phyloP scores from a whole-genome alignment of 1,284 basidiomycete genomes.

The Irpex sp. region DNA sequence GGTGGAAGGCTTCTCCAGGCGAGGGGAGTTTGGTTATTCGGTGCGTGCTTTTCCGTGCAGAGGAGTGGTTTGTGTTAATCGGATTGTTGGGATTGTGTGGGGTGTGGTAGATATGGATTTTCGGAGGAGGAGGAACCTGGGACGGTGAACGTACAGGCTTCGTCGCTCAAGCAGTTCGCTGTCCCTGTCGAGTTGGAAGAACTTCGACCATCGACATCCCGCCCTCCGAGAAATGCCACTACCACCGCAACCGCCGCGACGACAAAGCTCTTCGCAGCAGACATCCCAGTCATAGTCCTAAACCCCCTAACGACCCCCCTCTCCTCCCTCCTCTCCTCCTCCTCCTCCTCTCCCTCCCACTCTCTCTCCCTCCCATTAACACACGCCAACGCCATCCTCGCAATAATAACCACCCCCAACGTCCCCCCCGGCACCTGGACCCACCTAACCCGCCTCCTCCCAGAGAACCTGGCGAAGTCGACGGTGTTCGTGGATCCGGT shows the following conservation, averaged over 20 bases:
- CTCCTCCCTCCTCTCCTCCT: conserved; percentile 30
- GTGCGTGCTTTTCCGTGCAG: background rate
- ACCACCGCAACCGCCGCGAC: conserved; percentile 6
- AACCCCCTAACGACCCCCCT: conserved; percentile 53
- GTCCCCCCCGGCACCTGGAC: conserved; percentile 17
- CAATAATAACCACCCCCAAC: conserved; percentile 35
- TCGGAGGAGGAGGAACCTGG: conserved; percentile 9
- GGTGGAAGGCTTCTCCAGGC: conserved; percentile 37
- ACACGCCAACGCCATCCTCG: conserved; percentile 50
- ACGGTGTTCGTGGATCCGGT: conserved; percentile 53
- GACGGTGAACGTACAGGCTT: conserved; percentile 34
- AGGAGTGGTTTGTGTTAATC: background rate
- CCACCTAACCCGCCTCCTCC: conserved; percentile 10
- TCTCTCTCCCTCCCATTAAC: conserved; percentile 31
- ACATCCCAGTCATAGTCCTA: conserved; percentile 55
- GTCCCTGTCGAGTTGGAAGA: conserved; percentile 47
- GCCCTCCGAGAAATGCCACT: conserved; percentile 11
- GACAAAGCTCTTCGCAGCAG: conserved; percentile 40
- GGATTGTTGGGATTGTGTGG: background rate
- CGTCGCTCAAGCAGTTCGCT: conserved; percentile 51
- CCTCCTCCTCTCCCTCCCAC: conserved; percentile 28
- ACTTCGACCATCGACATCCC: conserved; percentile 22
- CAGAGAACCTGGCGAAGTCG: conserved; percentile 13
- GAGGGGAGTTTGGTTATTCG: conserved; percentile 28
- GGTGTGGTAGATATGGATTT: conserved; percentile 16